A percentile compares a stretch with the other conserved stretches of the same genome.
Conservation (phyloP, 208 protist genomes). For the Acanthamoeba sp. region DNA sequence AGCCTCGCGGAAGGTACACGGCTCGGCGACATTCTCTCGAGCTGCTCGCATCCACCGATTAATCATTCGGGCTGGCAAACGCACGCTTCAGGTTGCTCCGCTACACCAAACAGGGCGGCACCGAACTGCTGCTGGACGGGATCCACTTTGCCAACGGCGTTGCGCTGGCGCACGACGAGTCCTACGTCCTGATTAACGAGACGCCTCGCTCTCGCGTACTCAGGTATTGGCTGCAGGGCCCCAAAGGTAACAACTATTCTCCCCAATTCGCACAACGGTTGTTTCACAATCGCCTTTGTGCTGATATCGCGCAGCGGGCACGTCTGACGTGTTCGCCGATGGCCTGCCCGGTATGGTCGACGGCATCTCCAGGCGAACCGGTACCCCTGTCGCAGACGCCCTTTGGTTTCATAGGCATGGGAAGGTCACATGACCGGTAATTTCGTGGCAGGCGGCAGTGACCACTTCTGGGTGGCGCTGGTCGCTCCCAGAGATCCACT, state of each 20-base stretch:
- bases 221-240: constrained; percentile 32
- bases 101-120: neutral
- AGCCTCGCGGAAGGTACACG: neutral
- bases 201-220: neutral
- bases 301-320: constrained; percentile 38
- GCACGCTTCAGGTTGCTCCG: neutral
- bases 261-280: neutral
- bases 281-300: neutral
- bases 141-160: constrained; percentile 57
- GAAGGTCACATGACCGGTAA: no score
- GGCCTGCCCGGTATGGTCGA: constrained; percentile 26
- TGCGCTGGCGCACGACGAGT: neutral
- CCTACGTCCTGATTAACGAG: constrained; percentile 10
- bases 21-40: no score
- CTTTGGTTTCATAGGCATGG: no score
- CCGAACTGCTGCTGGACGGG: constrained; percentile 8
- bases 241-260: neutral
- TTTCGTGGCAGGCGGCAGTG: neutral
- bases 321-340: constrained; percentile 48
- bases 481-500: neutral
- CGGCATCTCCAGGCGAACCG: constrained; percentile 23
- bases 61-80: neutral
- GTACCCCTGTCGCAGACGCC: no score
- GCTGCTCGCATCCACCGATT: neutral
- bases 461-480: constrained; percentile 27